Conservation (phyloP, 2,329 filamentous ascomycete species). For the Colletotrichum sp. region DNA sequence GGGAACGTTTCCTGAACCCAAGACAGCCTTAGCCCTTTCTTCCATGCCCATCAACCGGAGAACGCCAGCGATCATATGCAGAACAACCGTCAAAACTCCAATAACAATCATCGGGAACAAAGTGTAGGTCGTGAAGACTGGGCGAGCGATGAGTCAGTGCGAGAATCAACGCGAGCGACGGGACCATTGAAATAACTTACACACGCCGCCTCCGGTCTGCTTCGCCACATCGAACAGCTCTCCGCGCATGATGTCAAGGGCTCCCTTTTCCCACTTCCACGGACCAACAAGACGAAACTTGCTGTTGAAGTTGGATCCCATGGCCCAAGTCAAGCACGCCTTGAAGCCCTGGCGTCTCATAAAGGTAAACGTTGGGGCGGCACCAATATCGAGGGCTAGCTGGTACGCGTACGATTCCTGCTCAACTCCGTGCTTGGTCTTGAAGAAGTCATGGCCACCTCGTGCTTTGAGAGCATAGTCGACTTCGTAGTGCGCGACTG, state of each 20-base stretch:
- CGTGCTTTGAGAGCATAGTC: conserved; percentile 43
- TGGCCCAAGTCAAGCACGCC: conserved; percentile 48
- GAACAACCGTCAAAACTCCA: conserved; percentile 36
- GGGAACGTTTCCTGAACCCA: conserved; percentile 6
- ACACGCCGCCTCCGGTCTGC: conserved; percentile 38
- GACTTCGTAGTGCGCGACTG: conserved; percentile 37
- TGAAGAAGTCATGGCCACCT: conserved; percentile 34
- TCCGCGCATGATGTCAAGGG: conserved; percentile 39
- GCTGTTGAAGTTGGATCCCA: conserved; percentile 52
- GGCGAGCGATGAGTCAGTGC: conserved; percentile 15
- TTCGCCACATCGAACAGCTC: conserved; percentile 45
- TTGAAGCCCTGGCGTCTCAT: conserved; percentile 37
- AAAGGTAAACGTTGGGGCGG: conserved; percentile 41
- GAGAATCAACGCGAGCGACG: not conserved
- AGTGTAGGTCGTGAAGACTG: conserved; percentile 39
- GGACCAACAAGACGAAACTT: conserved; percentile 52
- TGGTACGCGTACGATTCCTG: conserved; percentile 56
- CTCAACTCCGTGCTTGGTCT: conserved; percentile 46
- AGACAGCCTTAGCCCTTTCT: not conserved
- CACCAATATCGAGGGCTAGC: conserved; percentile 49
- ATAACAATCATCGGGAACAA: conserved; percentile 39
- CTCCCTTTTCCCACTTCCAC: conserved; percentile 41
- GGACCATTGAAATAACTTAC: conserved; percentile 30
- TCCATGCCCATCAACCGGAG: conserved; percentile 5
- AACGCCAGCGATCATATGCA: conserved; percentile 26